phyloP scores from a whole-genome alignment of 2,329 filamentous ascomycete genomes.

The Proliferodiscus dingleyae region DNA sequence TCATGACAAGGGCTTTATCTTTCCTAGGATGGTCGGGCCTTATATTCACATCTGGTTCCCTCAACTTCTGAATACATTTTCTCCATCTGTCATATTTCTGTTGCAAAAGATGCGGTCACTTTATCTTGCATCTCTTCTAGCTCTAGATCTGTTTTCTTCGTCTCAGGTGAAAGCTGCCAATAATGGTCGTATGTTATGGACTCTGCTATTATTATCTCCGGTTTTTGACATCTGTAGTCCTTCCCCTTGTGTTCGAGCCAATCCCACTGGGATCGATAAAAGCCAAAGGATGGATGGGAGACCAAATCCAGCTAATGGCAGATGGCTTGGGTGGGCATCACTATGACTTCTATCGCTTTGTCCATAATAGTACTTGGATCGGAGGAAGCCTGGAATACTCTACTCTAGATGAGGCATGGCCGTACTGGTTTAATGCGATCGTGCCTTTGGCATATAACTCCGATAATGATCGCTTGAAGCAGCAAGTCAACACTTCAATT shows the following conservation, averaged over 20 bases:
- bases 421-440: conserved; percentile 51
- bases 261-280: conserved; percentile 31
- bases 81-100: not conserved
- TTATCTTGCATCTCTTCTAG: not conserved
- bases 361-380: conserved; percentile 46
- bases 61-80: not conserved
- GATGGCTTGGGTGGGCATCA: conserved; percentile 45
- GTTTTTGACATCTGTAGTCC: conserved; percentile 3
- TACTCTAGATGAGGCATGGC: conserved; percentile 47
- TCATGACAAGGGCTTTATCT: not conserved
- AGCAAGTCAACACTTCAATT: conserved; percentile 41
- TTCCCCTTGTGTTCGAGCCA: conserved; percentile 9
- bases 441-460: conserved; percentile 51
- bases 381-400: conserved; percentile 49
- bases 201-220: not conserved
- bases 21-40: not conserved
- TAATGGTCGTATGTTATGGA: not conserved
- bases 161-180: not conserved
- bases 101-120: not conserved
- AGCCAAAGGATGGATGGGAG: conserved; percentile 43
- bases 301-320: conserved; percentile 42
- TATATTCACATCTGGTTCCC: not conserved
- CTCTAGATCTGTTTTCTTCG: not conserved
- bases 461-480: conserved; percentile 44
- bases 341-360: conserved; percentile 51